Percentiles rank a stretch among this genome's conserved stretches.
These are phyloP conservation scores for Hibiscus tridactylites DNA, from an alignment of 345 rosid genomes.

Conservation along the genomic window DNA sequence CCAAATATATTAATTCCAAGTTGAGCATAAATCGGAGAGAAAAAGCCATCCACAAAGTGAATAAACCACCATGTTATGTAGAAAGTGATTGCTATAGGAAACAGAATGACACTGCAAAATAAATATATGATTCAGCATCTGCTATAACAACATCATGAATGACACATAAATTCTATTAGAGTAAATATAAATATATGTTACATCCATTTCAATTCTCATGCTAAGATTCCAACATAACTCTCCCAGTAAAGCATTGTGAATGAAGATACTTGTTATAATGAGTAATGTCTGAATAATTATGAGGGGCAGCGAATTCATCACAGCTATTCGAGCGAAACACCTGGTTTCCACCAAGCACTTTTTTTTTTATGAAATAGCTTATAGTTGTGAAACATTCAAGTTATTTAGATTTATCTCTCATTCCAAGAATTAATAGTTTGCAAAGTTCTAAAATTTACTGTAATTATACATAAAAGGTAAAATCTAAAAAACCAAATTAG, in stretches of 20 bases:
- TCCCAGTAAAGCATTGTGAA: neutral
- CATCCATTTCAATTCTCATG: neutral
- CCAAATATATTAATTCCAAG: conserved; percentile 93
- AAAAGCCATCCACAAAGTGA: conserved; percentile 96
- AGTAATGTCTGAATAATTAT: neutral
- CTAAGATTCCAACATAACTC: neutral
- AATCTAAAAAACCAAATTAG: neutral
- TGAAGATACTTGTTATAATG: neutral
- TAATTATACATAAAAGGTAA: neutral
- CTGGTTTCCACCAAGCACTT: neutral
- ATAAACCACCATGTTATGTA: conserved; percentile 99
- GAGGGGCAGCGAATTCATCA: neutral
- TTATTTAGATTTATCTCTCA: neutral
- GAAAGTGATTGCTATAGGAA: conserved; percentile 93
- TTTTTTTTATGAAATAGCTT: neutral
- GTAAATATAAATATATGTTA: no score
- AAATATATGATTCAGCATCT: conserved; percentile 17
- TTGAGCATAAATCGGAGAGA: conserved; percentile 92
- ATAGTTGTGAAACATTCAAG: neutral
- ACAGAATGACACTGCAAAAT: conserved; percentile 81
- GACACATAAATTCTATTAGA: neutral
- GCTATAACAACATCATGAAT: conserved; percentile 2
- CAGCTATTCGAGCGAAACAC: neutral
- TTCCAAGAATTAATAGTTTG: neutral
- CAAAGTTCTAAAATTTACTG: neutral